These are phyloP conservation scores for Leccinum fibrillosum DNA, from an alignment of 768 basidiomycete genomes.

Conservation along the genomic window DNA sequence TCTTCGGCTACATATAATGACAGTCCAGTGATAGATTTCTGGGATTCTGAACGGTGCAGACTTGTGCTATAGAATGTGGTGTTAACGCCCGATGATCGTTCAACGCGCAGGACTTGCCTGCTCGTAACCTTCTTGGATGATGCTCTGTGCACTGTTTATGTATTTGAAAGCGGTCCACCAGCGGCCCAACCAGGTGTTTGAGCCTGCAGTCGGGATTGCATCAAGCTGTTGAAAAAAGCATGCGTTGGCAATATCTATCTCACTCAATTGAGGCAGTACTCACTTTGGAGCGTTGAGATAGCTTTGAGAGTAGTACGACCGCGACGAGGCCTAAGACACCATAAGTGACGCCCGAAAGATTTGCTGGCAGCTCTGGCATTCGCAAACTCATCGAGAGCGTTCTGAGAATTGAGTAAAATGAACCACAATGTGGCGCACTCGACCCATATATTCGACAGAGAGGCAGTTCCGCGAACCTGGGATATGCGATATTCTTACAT, in stretches of 20 bases:
- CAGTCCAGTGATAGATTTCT: constrained; percentile 33
- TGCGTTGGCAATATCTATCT: background rate
- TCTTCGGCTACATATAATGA: constrained; percentile 32
- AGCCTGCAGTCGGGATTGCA: constrained; percentile 31
- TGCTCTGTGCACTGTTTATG: constrained; percentile 7
- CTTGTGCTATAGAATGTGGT: constrained; percentile 19
- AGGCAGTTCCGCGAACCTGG: no score
- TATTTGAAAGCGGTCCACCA: constrained; percentile 21
- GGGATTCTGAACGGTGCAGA: constrained; percentile 32
- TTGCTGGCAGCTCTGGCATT: background rate
- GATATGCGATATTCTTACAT: no score
- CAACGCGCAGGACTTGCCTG: constrained; percentile 15
- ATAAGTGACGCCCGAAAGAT: background rate
- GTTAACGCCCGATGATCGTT: background rate
- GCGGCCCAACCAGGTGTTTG: constrained; percentile 24
- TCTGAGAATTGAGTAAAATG: background rate
- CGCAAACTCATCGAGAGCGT: background rate
- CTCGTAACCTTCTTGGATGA: constrained; percentile 33
- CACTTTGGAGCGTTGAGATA: constrained; percentile 2
- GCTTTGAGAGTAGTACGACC: background rate
- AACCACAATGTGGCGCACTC: background rate
- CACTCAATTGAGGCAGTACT: background rate
- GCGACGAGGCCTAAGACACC: background rate
- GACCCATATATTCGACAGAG: background rate
- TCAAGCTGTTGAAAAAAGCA: constrained; percentile 15